Evolutionary conservation across 306 rosid genomes (phyloP), one percentile per base, ranked within the genome.

Genomic region (Corylus americana): DNA sequence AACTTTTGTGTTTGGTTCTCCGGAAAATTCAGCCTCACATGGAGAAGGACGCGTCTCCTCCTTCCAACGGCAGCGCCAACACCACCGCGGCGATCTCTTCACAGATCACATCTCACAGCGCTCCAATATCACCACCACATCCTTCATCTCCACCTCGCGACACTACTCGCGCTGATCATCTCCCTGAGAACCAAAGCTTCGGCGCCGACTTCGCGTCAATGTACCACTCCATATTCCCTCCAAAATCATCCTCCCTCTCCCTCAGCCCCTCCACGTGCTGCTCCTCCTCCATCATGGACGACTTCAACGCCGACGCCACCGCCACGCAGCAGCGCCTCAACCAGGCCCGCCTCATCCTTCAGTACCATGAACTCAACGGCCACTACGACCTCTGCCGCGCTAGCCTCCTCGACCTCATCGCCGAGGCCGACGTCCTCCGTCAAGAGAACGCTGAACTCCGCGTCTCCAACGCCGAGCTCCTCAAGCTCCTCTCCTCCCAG

Each of bases 401-500:
- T 22, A 85, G 76, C 37, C 82, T 88, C 77, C 74, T 70, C 16
- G 75, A 79, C 11, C 78, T 88, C 71, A 16, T 54, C 13, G 31
- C 78, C 25, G 90, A 86, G 63, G 64, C 73, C 44, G 84, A 77
- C 47, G 71, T 47, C 18, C 85, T 88, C 31, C 83, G 85, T 59
- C 77, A 49, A 8, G 88, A 88, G 69, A 88, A 88, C 69, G 71
- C 86, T 9, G 71, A 83, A n/a, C 88, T 88, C 83, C 83, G 80
- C 16, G 57, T 82, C 5, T 78, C 80, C n/a, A 88, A 88, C 47
- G 49, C 78, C 42, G 85, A 86, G 66, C 81, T 86, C 2, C 78
- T 88, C 71, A 79, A 76, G 83, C 73, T 85, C 31, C 80, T 88
- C 27, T 81, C 89, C 39, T 83, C 91, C 0, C 84, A 75, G 29